Conservation (phyloP, 139 green algal genomes). For the Chlorella vulgaris region DNA sequence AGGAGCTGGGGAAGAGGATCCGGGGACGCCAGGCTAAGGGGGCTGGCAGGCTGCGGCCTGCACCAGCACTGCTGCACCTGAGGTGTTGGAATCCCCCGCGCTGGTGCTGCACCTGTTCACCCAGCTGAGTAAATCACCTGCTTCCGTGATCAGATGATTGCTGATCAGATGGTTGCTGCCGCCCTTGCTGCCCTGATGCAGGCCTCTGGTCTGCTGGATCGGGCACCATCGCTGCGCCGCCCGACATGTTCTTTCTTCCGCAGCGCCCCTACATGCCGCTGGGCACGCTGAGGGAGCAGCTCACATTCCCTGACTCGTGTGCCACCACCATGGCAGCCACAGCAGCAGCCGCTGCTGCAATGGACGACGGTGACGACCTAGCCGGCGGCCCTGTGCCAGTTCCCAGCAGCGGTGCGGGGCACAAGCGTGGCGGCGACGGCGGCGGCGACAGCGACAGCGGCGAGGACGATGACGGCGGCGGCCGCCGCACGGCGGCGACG, state of each 20-base stretch:
- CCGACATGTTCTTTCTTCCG: constrained; percentile 84
- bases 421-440: neutral
- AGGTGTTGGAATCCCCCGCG: too few relatives aligned
- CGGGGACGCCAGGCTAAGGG: too few relatives aligned
- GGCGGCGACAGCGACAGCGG: constrained; percentile 3
- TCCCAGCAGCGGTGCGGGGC: neutral
- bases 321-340: neutral
- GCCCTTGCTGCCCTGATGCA: too few relatives aligned
- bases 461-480: neutral
- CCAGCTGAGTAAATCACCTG: too few relatives aligned
- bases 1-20: neutral
- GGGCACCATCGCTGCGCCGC: constrained; percentile 48
- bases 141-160: too few relatives aligned
- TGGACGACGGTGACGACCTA: neutral
- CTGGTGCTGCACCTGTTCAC: too few relatives aligned
- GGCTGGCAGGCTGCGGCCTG: too few relatives aligned
- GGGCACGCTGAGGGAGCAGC: constrained; percentile 80
- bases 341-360: neutral
- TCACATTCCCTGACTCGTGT: constrained; percentile 76
- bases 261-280: constrained; percentile 93
- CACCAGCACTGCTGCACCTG: too few relatives aligned
- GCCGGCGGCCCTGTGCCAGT: neutral
- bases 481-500: neutral
- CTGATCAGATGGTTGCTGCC: too few relatives aligned
- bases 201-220: constrained; percentile 54